Percentiles rank a stretch among this genome's conserved stretches.
Evolutionary conservation across 768 basidiomycete species (phyloP).

Genomic region (Collybia sp.): DNA sequence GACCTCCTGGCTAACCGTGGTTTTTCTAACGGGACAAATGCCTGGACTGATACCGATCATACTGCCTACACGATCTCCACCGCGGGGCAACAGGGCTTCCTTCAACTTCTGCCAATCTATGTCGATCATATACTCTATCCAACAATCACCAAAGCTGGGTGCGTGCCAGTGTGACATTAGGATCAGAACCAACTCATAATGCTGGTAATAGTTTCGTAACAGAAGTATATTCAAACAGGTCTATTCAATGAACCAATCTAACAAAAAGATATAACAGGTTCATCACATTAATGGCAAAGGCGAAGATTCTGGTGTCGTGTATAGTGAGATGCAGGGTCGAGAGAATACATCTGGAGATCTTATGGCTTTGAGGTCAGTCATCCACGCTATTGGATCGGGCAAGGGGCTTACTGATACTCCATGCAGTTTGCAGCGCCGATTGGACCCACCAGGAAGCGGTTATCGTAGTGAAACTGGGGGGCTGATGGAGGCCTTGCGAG

Average conservation of each 20-base stretch:
- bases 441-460: conserved; percentile 79
- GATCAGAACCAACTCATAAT: not conserved
- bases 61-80: conserved; percentile 96
- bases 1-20: conserved; percentile 94
- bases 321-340: conserved; percentile 95
- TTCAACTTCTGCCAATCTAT: conserved; percentile 84
- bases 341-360: conserved; percentile 91
- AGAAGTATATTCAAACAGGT: conserved; percentile 35
- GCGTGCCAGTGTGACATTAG: conserved; percentile 25
- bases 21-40: conserved; percentile 89
- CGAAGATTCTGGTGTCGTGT: conserved; percentile 93
- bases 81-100: conserved; percentile 89
- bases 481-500: conserved; percentile 85
- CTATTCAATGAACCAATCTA: not conserved
- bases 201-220: conserved; percentile 41
- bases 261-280: conserved; percentile 44
- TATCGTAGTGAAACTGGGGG: conserved; percentile 98
- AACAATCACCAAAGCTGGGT: conserved; percentile 86
- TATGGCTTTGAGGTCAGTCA: conserved; percentile 72
- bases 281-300: conserved; percentile 92
- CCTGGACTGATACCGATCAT: conserved; percentile 96
- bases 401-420: not conserved
- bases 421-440: conserved; percentile 66
- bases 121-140: conserved; percentile 97
- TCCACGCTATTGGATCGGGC: not conserved